Percentiles rank a stretch among this genome's conserved stretches.
phyloP scores from a whole-genome alignment of 2,329 filamentous ascomycete species.

The Byssochlamys sp. region DNA sequence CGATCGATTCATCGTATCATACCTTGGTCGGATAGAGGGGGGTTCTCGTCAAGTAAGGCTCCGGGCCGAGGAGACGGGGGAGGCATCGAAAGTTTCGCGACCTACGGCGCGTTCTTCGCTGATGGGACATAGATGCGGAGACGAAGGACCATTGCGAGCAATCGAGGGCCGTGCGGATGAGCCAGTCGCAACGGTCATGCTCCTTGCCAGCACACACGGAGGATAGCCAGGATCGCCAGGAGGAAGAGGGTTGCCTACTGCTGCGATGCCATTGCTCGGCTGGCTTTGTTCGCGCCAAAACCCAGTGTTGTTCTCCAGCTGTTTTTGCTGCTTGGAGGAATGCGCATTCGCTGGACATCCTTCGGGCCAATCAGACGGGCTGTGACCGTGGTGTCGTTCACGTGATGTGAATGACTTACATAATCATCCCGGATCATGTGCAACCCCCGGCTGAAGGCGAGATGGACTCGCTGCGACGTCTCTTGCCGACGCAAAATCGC shows the following conservation, averaged over 20 bases:
- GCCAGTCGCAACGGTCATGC: background rate
- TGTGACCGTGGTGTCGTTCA: background rate
- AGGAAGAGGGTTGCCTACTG: background rate
- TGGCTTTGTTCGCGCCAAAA: background rate
- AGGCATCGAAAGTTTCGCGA: slow-evolving; percentile 43
- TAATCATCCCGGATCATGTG: background rate
- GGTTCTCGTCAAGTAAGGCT: slow-evolving; percentile 32
- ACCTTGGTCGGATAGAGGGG: slow-evolving; percentile 54
- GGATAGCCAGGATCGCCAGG: background rate
- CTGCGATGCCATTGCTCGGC: background rate
- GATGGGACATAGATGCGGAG: slow-evolving; percentile 33
- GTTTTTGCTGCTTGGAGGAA: background rate
- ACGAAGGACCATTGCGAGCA: slow-evolving; percentile 30
- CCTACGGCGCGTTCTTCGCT: slow-evolving; percentile 36
- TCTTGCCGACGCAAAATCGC: background rate
- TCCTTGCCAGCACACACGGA: background rate
- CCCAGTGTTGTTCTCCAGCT: background rate
- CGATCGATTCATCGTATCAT: background rate
- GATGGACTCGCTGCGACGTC: background rate
- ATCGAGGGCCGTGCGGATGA: slow-evolving; percentile 12
- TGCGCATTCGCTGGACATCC: background rate
- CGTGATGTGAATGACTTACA: background rate
- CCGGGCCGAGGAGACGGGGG: slow-evolving; percentile 35
- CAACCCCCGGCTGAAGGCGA: too few species aligned
- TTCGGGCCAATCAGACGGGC: background rate